Conservation (phyloP, 108 stramenopile genomes). For the Cyclotella baltica region DNA sequence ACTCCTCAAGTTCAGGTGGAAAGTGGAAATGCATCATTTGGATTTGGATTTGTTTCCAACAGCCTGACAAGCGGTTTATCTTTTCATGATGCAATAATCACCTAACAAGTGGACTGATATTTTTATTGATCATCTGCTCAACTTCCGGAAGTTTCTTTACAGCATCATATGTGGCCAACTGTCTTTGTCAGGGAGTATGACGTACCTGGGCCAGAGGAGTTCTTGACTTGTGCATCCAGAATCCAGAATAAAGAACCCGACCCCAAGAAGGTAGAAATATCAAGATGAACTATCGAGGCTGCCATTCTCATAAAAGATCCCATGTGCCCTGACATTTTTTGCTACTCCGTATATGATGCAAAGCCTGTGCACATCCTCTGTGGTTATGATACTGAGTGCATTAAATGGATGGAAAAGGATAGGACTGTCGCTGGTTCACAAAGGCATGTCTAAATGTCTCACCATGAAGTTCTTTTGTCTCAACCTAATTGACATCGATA, state of each 20-base stretch:
- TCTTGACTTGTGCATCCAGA: neutral
- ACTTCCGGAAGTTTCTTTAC: slow-evolving; percentile 10
- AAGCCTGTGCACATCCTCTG: slow-evolving; percentile 40
- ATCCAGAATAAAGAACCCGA: slow-evolving; percentile 1
- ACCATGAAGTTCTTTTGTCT: slow-evolving; percentile 12
- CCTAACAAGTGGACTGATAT: slow-evolving; percentile 24
- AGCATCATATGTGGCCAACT: neutral
- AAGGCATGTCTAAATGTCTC: neutral
- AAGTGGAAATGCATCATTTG: neutral
- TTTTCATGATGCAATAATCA: neutral
- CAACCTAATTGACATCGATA: slow-evolving; percentile 40
- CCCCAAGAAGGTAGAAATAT: neutral
- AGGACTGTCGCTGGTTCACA: slow-evolving; percentile 32
- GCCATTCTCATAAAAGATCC: slow-evolving; percentile 7
- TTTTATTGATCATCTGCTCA: slow-evolving; percentile 25
- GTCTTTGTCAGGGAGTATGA: slow-evolving; percentile 5
- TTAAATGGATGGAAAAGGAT: slow-evolving; percentile 35
- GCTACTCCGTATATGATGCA: slow-evolving; percentile 25
- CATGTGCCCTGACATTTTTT: slow-evolving; percentile 18
- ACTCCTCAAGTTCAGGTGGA: neutral
- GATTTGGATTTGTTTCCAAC: slow-evolving; percentile 9
- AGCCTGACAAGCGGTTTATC: slow-evolving; percentile 6
- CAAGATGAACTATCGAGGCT: slow-evolving; percentile 7
- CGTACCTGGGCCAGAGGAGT: neutral
- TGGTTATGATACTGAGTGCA: neutral